Conservation (phyloP, 306 rosid species). For the Styphnolobium japonicum region DNA sequence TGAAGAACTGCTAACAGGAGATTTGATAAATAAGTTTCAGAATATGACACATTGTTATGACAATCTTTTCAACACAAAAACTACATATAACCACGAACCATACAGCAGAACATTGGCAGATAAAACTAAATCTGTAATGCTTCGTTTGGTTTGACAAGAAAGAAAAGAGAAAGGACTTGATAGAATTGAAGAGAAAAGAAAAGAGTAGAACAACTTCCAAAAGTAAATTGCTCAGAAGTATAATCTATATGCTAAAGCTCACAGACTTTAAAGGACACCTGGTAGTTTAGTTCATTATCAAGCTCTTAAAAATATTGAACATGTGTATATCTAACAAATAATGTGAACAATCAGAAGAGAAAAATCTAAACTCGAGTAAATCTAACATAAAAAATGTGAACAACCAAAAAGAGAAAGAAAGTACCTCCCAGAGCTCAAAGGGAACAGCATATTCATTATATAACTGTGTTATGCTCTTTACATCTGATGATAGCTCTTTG, state of each 20-base stretch:
- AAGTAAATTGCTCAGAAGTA: slow-evolving; percentile 1
- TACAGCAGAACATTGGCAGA: slow-evolving; percentile 4
- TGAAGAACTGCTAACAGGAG: slow-evolving; percentile 13
- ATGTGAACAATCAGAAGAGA: slow-evolving; percentile 3
- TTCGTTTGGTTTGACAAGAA: neutral
- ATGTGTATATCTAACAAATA: neutral
- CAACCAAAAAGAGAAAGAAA: neutral
- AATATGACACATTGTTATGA: neutral
- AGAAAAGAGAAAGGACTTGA: neutral
- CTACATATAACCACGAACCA: neutral
- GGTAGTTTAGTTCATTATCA: neutral
- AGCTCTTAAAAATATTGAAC: neutral
- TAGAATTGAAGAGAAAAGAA: neutral
- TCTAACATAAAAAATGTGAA: neutral
- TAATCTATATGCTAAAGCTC: neutral
- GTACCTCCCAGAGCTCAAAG: slow-evolving; percentile 97
- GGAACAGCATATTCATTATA: slow-evolving; percentile 98
- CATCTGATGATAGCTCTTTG: slow-evolving; percentile 73
- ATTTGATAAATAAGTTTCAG: neutral
- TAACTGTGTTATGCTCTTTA: slow-evolving; percentile 86
- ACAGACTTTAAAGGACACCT: neutral
- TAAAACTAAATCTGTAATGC: slow-evolving; percentile 11
- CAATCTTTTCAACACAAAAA: slow-evolving; percentile 7
- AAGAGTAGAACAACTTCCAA: neutral
- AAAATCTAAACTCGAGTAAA: slow-evolving; percentile 7